These are phyloP conservation scores for Novymonas esmeraldas DNA, from an alignment of 208 protist species.

Conservation along the genomic window DNA sequence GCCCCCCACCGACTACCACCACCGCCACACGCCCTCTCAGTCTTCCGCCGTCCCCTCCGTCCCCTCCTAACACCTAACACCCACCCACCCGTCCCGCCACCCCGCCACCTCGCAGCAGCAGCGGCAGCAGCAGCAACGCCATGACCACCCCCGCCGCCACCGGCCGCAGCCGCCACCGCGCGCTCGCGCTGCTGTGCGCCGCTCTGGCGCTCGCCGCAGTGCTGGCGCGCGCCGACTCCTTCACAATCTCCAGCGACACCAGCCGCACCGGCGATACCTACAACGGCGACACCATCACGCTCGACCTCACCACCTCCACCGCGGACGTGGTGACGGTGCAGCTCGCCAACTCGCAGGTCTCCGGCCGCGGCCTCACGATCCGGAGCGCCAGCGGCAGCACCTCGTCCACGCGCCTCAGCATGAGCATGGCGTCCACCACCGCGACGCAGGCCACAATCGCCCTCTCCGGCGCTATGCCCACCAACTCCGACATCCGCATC, in stretches of 20 bases:
- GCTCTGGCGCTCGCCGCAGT: slow-evolving; percentile 21
- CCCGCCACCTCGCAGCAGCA: neutral
- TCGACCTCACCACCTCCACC: slow-evolving; percentile 9
- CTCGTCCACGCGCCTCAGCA: slow-evolving; percentile 9
- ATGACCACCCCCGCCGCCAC: neutral
- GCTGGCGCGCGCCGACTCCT: slow-evolving; percentile 11
- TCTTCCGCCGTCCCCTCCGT: neutral
- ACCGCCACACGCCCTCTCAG: neutral
- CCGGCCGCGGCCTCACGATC: slow-evolving; percentile 16
- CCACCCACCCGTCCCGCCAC: neutral
- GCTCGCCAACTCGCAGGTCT: slow-evolving; percentile 18
- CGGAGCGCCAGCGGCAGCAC: neutral
- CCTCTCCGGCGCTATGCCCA: slow-evolving; percentile 17
- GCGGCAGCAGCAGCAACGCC: too few species aligned
- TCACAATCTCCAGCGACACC: slow-evolving; percentile 3
- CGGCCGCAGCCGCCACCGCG: slow-evolving; percentile 3
- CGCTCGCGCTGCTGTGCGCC: slow-evolving; percentile 22
- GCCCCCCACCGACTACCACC: neutral
- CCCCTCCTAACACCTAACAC: neutral
- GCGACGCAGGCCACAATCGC: slow-evolving; percentile 7
- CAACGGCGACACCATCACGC: slow-evolving; percentile 15
- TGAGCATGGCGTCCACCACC: slow-evolving; percentile 13
- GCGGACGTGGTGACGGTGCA: slow-evolving; percentile 19
- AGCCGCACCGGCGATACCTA: slow-evolving; percentile 5
- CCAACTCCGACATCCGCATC: slow-evolving; percentile 27